Percentiles rank a stretch among this genome's conserved stretches.
These are phyloP conservation scores for Suhomyces ambrosiae DNA, from an alignment of 1,139 yeast genomes.

Conservation along the genomic window DNA sequence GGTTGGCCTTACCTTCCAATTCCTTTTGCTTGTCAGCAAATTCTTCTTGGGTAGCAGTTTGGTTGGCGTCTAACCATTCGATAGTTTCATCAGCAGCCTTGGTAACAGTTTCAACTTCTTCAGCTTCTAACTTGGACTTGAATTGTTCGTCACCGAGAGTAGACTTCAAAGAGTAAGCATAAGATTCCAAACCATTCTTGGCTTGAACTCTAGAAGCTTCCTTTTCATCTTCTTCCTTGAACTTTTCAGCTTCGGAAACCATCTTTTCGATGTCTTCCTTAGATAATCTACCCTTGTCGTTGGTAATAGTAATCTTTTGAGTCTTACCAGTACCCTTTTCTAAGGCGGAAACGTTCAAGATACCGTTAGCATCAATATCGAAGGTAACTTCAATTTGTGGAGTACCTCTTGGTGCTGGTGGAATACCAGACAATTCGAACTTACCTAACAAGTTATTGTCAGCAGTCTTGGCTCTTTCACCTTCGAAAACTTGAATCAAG, in stretches of 20 bases:
- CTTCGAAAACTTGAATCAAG: conserved; percentile 92
- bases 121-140: conserved; percentile 80
- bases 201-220: conserved; percentile 51
- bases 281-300: conserved; percentile 55
- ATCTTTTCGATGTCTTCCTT: conserved; percentile 55
- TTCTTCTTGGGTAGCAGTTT: conserved; percentile 86
- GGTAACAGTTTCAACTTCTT: conserved; percentile 76
- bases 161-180: conserved; percentile 87
- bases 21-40: conserved; percentile 89
- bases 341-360: conserved; percentile 87
- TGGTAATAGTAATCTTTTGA: conserved; percentile 52
- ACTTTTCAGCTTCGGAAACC: conserved; percentile 54
- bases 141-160: conserved; percentile 76
- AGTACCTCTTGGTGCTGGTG: conserved; percentile 98
- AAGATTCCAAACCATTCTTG: conserved; percentile 91
- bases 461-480: conserved; percentile 95
- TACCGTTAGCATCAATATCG: conserved; percentile 93
- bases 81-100: conserved; percentile 85
- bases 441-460: conserved; percentile 95
- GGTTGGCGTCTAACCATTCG: conserved; percentile 86
- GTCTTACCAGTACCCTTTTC: conserved; percentile 92
- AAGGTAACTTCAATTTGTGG: conserved; percentile 97
- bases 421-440: conserved; percentile 92
- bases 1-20: conserved; percentile 90
- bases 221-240: conserved; percentile 51